Evolutionary conservation across 305 asterid species (phyloP).

Genomic region (Plantago lanceolata): DNA sequence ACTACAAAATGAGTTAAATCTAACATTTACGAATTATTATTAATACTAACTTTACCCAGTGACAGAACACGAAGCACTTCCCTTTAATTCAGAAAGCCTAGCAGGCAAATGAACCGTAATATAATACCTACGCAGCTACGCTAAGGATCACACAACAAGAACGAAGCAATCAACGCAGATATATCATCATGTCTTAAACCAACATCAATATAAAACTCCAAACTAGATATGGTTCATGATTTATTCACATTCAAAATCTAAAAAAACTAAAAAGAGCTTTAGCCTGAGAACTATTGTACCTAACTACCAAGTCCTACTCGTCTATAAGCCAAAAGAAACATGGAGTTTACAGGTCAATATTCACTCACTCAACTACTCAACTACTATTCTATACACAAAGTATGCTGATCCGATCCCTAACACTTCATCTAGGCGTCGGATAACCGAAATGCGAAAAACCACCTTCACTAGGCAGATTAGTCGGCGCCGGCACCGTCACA

Average conservation of each 20-base stretch:
- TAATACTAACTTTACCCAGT: neutral
- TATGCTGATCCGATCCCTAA: neutral
- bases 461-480: conserved; percentile 44
- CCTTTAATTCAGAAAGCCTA: neutral
- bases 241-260: conserved; percentile 7
- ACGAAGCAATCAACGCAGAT: neutral
- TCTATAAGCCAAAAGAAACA: conserved; percentile 1
- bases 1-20: neutral
- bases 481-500: conserved; percentile 47
- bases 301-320: conserved; percentile 11
- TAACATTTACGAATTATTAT: neutral
- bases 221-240: conserved; percentile 2
- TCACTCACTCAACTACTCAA: no score
- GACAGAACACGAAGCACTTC: neutral
- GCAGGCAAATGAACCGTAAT: neutral
- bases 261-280: neutral
- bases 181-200: neutral
- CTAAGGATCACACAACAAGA: neutral
- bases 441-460: conserved; percentile 38
- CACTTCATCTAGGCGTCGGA: conserved; percentile 35
- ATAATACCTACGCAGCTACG: no score
- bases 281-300: conserved; percentile 5
- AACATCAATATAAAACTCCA: neutral
- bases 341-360: conserved; percentile 24
- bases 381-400: conserved; percentile 27